A percentile compares a stretch with the other conserved stretches of the same genome.
Evolutionary conservation across 257 asterid species (phyloP).

Genomic region (Eucommia ulmoides): DNA sequence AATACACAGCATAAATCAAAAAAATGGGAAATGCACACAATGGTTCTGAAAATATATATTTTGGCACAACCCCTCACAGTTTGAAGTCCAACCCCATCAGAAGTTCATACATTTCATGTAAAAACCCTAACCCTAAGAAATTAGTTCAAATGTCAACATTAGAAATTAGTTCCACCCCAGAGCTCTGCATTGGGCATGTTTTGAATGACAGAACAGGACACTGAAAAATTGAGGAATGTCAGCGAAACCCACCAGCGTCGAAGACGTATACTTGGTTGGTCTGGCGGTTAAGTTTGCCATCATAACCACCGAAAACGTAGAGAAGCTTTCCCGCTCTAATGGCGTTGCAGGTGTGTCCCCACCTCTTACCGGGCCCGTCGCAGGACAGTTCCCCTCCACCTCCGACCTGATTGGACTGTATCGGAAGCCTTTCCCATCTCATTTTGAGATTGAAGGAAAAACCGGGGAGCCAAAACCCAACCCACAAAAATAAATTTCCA

Average conservation of each 20-base stretch:
- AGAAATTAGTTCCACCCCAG: neutral
- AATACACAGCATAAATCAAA: constrained; percentile 6
- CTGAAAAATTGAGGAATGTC: neutral
- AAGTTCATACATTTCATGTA: neutral
- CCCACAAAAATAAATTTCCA: too few relatives aligned
- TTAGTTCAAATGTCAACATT: neutral
- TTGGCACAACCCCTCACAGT: neutral
- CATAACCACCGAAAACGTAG: constrained; percentile 92
- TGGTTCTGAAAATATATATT: neutral
- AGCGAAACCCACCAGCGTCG: constrained; percentile 43
- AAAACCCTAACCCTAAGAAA: neutral
- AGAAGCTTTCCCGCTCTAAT: constrained; percentile 77
- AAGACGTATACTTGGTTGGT: constrained; percentile 83
- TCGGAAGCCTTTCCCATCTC: constrained; percentile 78
- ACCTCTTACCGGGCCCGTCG: constrained; percentile 78
- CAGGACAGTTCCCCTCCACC: constrained; percentile 11
- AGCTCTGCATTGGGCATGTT: neutral
- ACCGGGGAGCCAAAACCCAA: too few relatives aligned
- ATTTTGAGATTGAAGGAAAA: constrained; percentile 15
- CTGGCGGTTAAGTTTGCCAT: constrained; percentile 76
- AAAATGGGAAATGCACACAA: neutral
- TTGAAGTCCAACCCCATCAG: neutral
- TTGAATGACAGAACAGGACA: neutral
- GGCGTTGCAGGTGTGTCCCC: constrained; percentile 99
- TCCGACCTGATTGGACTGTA: constrained; percentile 21